Conservation (phyloP, 352 stramenopile genomes). For the Globisporangium radiosum region DNA sequence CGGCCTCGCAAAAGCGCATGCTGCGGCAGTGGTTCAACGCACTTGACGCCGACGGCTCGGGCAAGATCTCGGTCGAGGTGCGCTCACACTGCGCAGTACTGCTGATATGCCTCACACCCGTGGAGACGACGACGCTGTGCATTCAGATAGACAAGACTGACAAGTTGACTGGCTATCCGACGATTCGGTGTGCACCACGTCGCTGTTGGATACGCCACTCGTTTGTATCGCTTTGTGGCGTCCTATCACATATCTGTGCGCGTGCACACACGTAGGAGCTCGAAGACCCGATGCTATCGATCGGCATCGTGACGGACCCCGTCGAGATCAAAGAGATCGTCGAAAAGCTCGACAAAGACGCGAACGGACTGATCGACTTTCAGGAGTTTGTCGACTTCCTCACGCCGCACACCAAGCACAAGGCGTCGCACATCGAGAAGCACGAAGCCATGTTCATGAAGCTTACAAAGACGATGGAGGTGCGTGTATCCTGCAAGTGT, state of each 20-base stretch:
- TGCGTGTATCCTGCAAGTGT: constrained; percentile 6
- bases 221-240: too few relatives aligned
- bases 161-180: too few relatives aligned
- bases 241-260: too few relatives aligned
- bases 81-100: neutral
- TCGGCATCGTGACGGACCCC: constrained; percentile 64
- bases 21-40: constrained; percentile 72
- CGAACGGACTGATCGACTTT: constrained; percentile 73
- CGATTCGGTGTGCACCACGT: too few relatives aligned
- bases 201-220: too few relatives aligned
- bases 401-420: constrained; percentile 43
- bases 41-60: constrained; percentile 54
- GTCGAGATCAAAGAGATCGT: constrained; percentile 59
- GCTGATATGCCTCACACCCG: neutral
- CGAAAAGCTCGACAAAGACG: constrained; percentile 54
- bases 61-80: constrained; percentile 69
- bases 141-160: too few relatives aligned
- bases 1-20: constrained; percentile 65
- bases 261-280: constrained; percentile 26
- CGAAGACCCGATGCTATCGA: constrained; percentile 74
- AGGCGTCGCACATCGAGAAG: constrained; percentile 32
- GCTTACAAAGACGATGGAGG: constrained; percentile 78
- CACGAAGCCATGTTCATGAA: constrained; percentile 67
- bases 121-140: too few relatives aligned
- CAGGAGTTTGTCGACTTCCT: constrained; percentile 74